phyloP scores from a whole-genome alignment of 495 filamentous ascomycete genomes.

The Tuber calosporum region DNA sequence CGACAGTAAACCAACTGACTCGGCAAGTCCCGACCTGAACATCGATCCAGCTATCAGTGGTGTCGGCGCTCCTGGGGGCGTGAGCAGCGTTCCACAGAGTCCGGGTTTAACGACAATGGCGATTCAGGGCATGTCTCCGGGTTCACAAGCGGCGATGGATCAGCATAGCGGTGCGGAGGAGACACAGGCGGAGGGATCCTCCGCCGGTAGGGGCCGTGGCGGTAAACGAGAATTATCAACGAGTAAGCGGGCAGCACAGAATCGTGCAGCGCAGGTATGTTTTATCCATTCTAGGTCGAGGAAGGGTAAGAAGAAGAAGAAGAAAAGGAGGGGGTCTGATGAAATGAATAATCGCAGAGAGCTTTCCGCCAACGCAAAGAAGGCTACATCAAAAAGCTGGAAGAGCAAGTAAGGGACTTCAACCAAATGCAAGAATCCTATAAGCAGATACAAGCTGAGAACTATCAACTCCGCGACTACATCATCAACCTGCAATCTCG shows the following conservation, averaged over 20 bases:
- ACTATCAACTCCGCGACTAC: constrained; percentile 84
- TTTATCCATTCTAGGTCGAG: not conserved
- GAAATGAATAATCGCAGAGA: constrained; percentile 52
- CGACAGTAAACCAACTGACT: constrained; percentile 25
- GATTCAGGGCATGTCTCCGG: constrained; percentile 29
- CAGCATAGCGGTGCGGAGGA: constrained; percentile 43
- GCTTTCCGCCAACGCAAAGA: constrained; percentile 98
- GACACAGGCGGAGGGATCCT: constrained; percentile 41
- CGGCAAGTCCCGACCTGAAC: constrained; percentile 35
- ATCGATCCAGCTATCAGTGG: constrained; percentile 41
- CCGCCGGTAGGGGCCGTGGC: constrained; percentile 34
- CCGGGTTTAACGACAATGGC: constrained; percentile 32
- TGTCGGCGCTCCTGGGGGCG: constrained; percentile 34
- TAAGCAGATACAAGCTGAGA: constrained; percentile 72
- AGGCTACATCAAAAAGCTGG: constrained; percentile 92
- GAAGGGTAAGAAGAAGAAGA: too few relatives aligned
- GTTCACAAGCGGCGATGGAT: constrained; percentile 29
- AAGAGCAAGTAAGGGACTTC: constrained; percentile 77
- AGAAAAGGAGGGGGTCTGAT: not conserved
- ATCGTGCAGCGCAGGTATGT: constrained; percentile 88
- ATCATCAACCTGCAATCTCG: constrained; percentile 81
- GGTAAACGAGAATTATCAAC: constrained; percentile 87
- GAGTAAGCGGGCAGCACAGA: constrained; percentile 93
- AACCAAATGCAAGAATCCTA: constrained; percentile 60
- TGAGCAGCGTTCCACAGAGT: constrained; percentile 44